Base-by-base conservation (phyloP, 441 rosid genomes). In the Sinapis alba region DNA sequence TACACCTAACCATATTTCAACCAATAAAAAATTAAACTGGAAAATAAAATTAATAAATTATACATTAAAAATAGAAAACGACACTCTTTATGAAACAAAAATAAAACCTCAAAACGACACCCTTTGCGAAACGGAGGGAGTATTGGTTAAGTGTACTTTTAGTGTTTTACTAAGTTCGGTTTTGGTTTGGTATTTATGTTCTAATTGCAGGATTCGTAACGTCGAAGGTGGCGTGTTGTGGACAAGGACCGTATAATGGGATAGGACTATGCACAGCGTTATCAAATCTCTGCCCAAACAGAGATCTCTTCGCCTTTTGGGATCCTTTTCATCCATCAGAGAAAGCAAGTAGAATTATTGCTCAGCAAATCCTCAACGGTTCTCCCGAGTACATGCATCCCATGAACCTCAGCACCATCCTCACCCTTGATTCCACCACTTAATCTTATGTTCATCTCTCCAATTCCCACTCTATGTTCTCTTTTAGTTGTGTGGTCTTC, bases 261-360 rank as follows among this genome's bases (percentile, higher is more conserved):
- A 79, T 90, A 23, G 96, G 96, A 16, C 82, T 87, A 7, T 90
- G 93, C 82, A 87, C 96, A 7, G 3, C 72, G 0, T 75, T 79
- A 3, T 90, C 92, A 8, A 87, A 86, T 62, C 69, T 90, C 74
- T 90, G 96, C 74, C 87, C 90, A 4, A 85, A 88, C 77, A 58
- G 93, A 65, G 86, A 87, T 15, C 47, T 84, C 4, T 86, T 50
- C 23, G 93, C 87, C 0, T 90, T 90, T 62, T 90, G 96, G 96
- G 96, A 90, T 80, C 74, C 93, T 9, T 90, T 87, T 72, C 96
- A 88, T 45, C 93, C 96, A 61, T 81, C 93, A 1, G 92, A 90
- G 71, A 88, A 73, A 68, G 93, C 92, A n/a, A 87, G 86, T 75
- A 77, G 79, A 67, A 60, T 87, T 62, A 83, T 90, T 26, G 96